Conservation (phyloP, 208 protist species). For the Wallacemonas sp. region DNA sequence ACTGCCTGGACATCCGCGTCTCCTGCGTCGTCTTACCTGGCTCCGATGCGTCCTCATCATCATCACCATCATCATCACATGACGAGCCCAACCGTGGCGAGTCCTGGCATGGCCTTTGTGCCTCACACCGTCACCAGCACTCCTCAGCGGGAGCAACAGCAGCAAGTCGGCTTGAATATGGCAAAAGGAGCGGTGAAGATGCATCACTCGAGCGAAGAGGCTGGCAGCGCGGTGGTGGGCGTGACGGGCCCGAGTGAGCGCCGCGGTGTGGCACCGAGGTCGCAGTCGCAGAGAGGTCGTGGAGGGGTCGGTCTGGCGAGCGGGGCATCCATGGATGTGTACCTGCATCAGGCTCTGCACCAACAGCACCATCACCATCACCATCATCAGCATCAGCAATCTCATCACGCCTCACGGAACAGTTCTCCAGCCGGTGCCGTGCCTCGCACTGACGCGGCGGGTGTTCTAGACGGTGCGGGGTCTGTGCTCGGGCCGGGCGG, state of each 20-base stretch:
- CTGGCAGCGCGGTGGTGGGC: not conserved
- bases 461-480: too few relatives aligned
- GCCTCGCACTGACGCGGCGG: too few relatives aligned
- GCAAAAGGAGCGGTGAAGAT: too few relatives aligned
- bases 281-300: not conserved
- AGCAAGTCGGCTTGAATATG: not conserved
- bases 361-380: slow-evolving; percentile 16
- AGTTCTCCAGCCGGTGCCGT: too few relatives aligned
- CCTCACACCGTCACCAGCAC: not conserved
- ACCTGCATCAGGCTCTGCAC: too few relatives aligned
- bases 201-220: too few relatives aligned
- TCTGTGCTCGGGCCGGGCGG: too few relatives aligned
- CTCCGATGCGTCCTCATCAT: not conserved
- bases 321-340: not conserved
- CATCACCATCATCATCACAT: slow-evolving; percentile 1
- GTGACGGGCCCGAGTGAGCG: not conserved
- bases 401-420: not conserved
- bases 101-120: not conserved
- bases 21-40: too few relatives aligned
- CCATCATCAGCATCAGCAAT: slow-evolving; percentile 13
- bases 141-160: not conserved
- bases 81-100: not conserved
- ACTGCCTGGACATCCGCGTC: too few relatives aligned
- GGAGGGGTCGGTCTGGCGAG: not conserved
- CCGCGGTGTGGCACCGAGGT: not conserved